A percentile compares a stretch with the other conserved stretches of the same genome.
Evolutionary conservation across 345 rosid genomes (phyloP).

Genomic region (Syzygium oleosum): DNA sequence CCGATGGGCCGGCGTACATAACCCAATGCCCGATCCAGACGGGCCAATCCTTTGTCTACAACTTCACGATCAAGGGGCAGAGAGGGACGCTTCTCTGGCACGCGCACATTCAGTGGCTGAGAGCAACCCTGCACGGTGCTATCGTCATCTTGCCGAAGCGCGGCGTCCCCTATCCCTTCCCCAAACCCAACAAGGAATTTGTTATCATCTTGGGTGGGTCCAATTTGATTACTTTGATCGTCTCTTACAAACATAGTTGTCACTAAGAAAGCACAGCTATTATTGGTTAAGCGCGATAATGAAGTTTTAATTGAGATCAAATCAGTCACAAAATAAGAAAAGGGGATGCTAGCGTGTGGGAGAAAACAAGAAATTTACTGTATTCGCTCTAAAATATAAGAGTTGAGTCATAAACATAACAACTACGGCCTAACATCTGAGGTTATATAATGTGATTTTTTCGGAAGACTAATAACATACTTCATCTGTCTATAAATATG

Average conservation of each 20-base stretch:
- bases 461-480: not conserved
- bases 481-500: not conserved
- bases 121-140: constrained; percentile 62
- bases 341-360: not conserved
- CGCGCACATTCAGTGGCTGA: constrained; percentile 66
- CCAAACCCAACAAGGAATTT: constrained; percentile 42
- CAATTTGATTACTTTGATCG: not conserved
- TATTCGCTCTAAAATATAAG: not conserved
- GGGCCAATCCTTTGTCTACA: constrained; percentile 44
- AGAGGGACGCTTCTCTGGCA: constrained; percentile 74
- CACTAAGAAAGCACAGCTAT: not conserved
- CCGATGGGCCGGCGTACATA: constrained; percentile 75
- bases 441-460: not conserved
- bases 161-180: constrained; percentile 59
- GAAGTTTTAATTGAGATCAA: not conserved
- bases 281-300: not conserved
- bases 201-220: constrained; percentile 40
- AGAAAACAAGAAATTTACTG: not conserved
- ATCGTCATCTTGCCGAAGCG: constrained; percentile 57
- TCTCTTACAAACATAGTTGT: not conserved
- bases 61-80: constrained; percentile 52
- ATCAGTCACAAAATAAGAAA: not conserved
- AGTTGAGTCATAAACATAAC: not conserved
- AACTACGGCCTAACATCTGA: not conserved
- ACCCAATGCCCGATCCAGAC: constrained; percentile 77